Percentiles rank a stretch among this genome's conserved stretches.
These are phyloP conservation scores for Nemophila menziesii DNA, from an alignment of 257 asterid genomes.

Conservation along the genomic window DNA sequence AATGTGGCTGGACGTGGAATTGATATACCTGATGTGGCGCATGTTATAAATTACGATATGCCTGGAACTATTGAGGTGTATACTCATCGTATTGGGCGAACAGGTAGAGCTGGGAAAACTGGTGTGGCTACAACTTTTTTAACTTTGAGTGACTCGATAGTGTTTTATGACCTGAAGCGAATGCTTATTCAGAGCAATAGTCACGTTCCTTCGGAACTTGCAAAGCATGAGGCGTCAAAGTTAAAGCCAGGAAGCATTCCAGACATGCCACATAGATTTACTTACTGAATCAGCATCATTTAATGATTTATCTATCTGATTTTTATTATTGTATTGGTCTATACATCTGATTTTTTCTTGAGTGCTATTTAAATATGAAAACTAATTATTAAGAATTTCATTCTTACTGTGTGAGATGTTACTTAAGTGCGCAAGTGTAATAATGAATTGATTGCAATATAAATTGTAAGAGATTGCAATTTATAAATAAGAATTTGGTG, in stretches of 20 bases:
- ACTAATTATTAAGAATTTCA: no score
- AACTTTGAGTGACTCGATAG: slow-evolving; percentile 14
- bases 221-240: slow-evolving; percentile 23
- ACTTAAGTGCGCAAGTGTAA: no score
- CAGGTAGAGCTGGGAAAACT: slow-evolving; percentile 28
- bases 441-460: no score
- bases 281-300: slow-evolving; percentile 15
- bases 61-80: slow-evolving; percentile 18
- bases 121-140: slow-evolving; percentile 24
- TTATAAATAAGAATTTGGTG: no score
- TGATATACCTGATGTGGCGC: slow-evolving; percentile 27
- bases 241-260: slow-evolving; percentile 22
- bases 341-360: no score
- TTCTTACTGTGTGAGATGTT: no score
- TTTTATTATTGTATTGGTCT: no score
- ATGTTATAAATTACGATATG: slow-evolving; percentile 22
- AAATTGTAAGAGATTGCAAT: no score
- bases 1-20: slow-evolving; percentile 26
- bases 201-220: slow-evolving; percentile 20
- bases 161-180: slow-evolving; percentile 23
- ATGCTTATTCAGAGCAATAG: slow-evolving; percentile 24
- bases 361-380: no score
- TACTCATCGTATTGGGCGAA: slow-evolving; percentile 25
- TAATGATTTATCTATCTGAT: no score
- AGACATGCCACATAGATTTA: slow-evolving; percentile 18